A percentile compares a stretch with the other conserved stretches of the same genome.
phyloP scores from a whole-genome alignment of 2,329 filamentous ascomycete genomes.

The Diaporthe ampelina region DNA sequence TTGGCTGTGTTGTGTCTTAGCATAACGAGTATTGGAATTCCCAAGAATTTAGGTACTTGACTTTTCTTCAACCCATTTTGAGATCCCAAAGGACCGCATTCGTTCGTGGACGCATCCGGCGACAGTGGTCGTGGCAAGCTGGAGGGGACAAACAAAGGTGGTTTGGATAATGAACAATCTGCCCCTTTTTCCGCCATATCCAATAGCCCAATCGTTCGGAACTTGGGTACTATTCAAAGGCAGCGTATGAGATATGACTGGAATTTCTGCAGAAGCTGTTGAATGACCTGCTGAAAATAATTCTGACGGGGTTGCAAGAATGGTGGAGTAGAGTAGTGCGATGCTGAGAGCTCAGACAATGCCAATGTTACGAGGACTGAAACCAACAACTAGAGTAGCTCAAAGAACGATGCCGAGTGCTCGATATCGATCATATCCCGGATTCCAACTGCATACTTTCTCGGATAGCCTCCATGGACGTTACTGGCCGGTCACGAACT shows the following conservation, averaged over 20 bases:
- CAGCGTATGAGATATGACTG: neutral
- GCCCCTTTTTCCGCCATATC: neutral
- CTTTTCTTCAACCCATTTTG: neutral
- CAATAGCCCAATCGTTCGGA: neutral
- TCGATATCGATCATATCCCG: neutral
- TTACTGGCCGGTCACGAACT: neutral
- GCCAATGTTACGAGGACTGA: neutral
- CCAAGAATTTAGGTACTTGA: neutral
- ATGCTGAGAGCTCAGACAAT: neutral
- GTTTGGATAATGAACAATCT: neutral
- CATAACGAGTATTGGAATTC: neutral
- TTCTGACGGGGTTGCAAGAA: neutral
- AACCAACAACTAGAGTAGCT: neutral
- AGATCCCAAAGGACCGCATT: neutral
- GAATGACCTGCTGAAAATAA: neutral
- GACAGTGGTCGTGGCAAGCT: neutral
- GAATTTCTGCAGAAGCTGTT: neutral
- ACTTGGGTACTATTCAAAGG: neutral
- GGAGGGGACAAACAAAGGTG: slow-evolving; percentile 12
- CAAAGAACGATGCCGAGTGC: neutral
- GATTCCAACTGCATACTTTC: neutral
- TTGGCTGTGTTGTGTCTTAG: too few relatives aligned
- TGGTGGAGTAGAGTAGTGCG: neutral
- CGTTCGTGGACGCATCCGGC: slow-evolving; percentile 18
- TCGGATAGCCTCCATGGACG: neutral